These are phyloP conservation scores for Thermomucor indicae-seudaticae DNA, from an alignment of 371 early-diverging fungal species.

Conservation along the genomic window DNA sequence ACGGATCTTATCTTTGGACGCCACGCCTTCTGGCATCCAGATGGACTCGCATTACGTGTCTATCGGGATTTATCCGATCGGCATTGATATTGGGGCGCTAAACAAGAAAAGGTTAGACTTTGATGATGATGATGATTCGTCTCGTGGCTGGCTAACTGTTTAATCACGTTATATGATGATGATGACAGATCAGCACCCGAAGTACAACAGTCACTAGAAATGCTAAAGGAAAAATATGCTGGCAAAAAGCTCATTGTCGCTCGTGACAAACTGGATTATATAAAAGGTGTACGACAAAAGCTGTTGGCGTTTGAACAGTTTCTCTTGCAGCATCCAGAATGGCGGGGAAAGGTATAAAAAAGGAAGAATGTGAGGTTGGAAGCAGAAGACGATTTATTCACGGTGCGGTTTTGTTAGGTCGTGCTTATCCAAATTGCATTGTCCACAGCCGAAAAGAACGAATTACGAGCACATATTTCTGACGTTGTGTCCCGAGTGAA, in stretches of 20 bases:
- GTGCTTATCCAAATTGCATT: constrained; percentile 84
- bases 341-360: constrained; percentile 74
- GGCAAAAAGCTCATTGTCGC: constrained; percentile 96
- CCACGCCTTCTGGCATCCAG: constrained; percentile 83
- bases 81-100: constrained; percentile 81
- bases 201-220: constrained; percentile 69
- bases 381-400: constrained; percentile 47
- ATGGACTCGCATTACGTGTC: constrained; percentile 72
- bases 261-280: constrained; percentile 97
- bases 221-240: constrained; percentile 83
- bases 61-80: constrained; percentile 98
- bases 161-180: neutral
- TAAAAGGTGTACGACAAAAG: constrained; percentile 98
- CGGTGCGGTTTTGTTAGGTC: constrained; percentile 84
- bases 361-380: neutral
- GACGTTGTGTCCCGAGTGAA: constrained; percentile 93
- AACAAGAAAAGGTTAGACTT: constrained; percentile 52
- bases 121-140: neutral
- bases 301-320: constrained; percentile 93
- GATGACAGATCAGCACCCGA: constrained; percentile 22
- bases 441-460: constrained; percentile 66
- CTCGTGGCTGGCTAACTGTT: no score
- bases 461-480: constrained; percentile 82
- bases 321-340: constrained; percentile 84
- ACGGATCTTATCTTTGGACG: constrained; percentile 84